phyloP scores from a whole-genome alignment of 2,329 filamentous ascomycete species.

The Simplicillium aogashimaense region DNA sequence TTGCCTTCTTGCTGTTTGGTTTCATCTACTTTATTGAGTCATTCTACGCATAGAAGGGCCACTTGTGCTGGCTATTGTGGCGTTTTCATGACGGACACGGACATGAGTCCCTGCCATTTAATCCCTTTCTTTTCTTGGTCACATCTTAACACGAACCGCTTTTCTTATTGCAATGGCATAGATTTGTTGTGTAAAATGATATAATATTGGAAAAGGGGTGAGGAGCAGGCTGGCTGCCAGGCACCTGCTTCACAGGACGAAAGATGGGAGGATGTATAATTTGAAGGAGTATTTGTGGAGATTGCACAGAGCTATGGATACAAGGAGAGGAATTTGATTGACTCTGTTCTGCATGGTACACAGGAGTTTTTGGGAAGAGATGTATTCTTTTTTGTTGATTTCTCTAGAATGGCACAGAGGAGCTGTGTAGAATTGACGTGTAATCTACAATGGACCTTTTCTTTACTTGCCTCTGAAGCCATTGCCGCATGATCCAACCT shows the following conservation, averaged over 20 bases:
- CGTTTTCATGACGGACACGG: not conserved
- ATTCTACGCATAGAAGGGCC: slow-evolving; percentile 38
- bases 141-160: no score
- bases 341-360: not conserved
- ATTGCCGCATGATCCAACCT: no score
- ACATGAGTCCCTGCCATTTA: not conserved
- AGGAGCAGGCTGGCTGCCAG: not conserved
- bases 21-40: slow-evolving; percentile 85
- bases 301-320: not conserved
- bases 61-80: not conserved
- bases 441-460: no score
- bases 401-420: not conserved
- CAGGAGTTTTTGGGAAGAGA: not conserved
- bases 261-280: not conserved
- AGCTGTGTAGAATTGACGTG: no score
- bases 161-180: not conserved
- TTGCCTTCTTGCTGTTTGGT: slow-evolving; percentile 85
- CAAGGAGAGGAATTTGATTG: not conserved
- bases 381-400: not conserved
- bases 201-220: not conserved
- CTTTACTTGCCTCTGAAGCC: no score
- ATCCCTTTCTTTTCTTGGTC: no score
- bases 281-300: not conserved
- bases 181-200: not conserved
- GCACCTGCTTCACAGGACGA: not conserved